Base-by-base conservation (phyloP, 2,329 filamentous ascomycete genomes). In the Alternaria gansuensis region DNA sequence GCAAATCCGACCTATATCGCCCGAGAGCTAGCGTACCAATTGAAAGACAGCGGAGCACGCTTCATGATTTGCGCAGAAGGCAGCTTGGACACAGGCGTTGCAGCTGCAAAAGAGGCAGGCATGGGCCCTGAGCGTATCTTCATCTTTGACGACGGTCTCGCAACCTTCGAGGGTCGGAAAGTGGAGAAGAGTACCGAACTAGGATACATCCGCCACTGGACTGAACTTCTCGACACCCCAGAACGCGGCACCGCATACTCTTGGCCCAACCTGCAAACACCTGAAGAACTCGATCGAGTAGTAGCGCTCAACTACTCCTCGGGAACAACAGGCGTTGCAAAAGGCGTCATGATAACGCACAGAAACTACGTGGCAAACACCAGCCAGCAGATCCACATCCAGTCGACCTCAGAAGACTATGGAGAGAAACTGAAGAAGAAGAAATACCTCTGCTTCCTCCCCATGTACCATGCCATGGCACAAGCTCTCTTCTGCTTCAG, bases 311-410 rank as follows among this genome's bases (percentile, higher is more conserved):
- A 96, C 76, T 96, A 94, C 78, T 90, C 87, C 64, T 89, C 85
- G 29, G 87, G 91, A 10, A 93, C 90, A 1, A 96, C 92, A 2
- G 92, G 92, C 6, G 83, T 92, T 4, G 91, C 92, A 9, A 96
- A 96, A 75, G 92, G 92, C 10, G 92, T 95, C 13, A 87, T 90
- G 77, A 90, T 95, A 64, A 87, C 88, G n/a, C 92, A 96, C 76
- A 81, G 82, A 59, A 90, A 92, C 66, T 91, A 92, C 69, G 85
- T 93, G 41, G 84, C 90, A 62, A 94, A 94, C 72, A 84, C 87
- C 64, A 68, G 80, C 13, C 87, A 90, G 59, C 84, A 87, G 14
- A 80, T 83, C n/a, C 78, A 81, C 63, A 75, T 86, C 23, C 67
- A 73, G 3, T 66, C 77, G 10, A 73, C 83, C 24, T 74, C 83